A percentile compares a stretch with the other conserved stretches of the same genome.
These are phyloP conservation scores for Astraeus odoratus DNA, from an alignment of 768 basidiomycete genomes.

Conservation along the genomic window DNA sequence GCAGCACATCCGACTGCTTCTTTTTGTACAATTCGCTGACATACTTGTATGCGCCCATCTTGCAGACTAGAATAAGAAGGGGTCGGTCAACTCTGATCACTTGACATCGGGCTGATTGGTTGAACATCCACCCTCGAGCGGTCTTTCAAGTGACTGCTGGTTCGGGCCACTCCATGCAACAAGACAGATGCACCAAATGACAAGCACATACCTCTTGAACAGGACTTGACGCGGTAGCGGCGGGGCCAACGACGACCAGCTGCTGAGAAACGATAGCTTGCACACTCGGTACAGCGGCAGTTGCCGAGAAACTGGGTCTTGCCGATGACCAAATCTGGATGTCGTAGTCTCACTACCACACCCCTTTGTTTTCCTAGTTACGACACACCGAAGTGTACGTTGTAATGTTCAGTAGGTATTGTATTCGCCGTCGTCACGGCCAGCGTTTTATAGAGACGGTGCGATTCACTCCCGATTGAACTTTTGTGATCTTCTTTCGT, in stretches of 20 bases:
- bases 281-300: slow-evolving; percentile 9
- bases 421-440: slow-evolving; percentile 2
- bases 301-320: slow-evolving; percentile 17
- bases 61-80: slow-evolving; percentile 33
- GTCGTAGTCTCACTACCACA: not conserved
- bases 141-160: no score
- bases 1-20: slow-evolving; percentile 95
- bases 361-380: no score
- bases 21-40: slow-evolving; percentile 97
- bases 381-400: no score
- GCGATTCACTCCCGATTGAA: not conserved
- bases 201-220: slow-evolving; percentile 24
- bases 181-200: not conserved
- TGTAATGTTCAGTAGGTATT: not conserved
- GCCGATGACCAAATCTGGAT: slow-evolving; percentile 17
- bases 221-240: slow-evolving; percentile 15
- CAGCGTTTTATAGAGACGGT: not conserved
- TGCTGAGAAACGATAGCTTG: not conserved
- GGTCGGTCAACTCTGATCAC: slow-evolving; percentile 10
- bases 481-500: not conserved
- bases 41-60: slow-evolving; percentile 94
- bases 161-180: not conserved
- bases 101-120: slow-evolving; percentile 11
- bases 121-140: slow-evolving; percentile 19
- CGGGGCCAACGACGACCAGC: slow-evolving; percentile 2